Conservation (phyloP, 208 protist genomes). For the Leishmania guyanensis region DNA sequence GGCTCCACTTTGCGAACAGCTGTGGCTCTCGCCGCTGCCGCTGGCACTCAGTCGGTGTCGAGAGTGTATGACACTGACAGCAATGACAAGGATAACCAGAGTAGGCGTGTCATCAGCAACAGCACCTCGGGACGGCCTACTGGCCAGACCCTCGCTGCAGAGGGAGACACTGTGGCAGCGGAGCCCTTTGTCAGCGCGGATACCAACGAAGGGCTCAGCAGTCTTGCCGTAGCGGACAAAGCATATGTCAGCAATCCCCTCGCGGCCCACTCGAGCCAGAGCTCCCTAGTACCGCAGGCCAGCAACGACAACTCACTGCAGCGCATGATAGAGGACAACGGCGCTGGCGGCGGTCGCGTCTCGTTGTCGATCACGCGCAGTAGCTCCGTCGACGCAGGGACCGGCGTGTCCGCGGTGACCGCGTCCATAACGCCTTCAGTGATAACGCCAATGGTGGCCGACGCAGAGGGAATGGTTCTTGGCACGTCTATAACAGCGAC, state of each 20-base stretch:
- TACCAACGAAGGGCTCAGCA: neutral
- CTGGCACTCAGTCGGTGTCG: constrained; percentile 2
- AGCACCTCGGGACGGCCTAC: neutral
- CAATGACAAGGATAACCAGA: neutral
- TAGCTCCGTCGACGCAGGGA: neutral
- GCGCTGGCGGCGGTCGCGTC: neutral
- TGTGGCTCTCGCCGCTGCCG: constrained; percentile 26
- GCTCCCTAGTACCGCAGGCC: neutral
- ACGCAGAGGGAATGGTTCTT: neutral
- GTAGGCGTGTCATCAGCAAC: constrained; percentile 7
- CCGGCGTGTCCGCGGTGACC: neutral
- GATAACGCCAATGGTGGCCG: neutral
- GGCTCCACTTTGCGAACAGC: constrained; percentile 28
- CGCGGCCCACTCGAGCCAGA: neutral
- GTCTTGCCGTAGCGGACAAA: neutral
- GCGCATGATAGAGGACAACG: neutral
- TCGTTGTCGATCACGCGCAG: neutral
- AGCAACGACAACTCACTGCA: neutral
- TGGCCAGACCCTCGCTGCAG: neutral
- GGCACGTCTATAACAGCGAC: neutral
- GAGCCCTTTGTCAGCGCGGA: neutral
- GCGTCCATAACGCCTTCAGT: neutral
- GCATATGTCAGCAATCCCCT: neutral
- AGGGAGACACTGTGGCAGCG: neutral
- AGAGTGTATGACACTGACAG: neutral